Evolutionary conservation across 306 rosid species (phyloP).

Genomic region (Quercus alba): DNA sequence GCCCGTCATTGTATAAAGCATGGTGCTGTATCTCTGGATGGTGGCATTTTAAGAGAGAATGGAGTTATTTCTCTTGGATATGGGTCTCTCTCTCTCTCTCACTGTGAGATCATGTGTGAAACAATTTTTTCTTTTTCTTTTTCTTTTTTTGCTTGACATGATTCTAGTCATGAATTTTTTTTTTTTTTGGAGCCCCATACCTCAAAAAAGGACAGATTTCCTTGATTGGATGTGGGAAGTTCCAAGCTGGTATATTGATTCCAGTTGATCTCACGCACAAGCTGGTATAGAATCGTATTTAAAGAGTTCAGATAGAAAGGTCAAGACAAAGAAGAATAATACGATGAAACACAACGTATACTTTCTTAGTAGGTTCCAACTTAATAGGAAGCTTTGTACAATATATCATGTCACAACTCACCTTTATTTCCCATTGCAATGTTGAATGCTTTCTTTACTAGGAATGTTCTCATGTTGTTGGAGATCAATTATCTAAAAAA

Average conservation of each 20-base stretch:
- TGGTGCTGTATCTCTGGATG: constrained; percentile 71
- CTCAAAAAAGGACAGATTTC: neutral
- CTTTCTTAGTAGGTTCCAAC: neutral
- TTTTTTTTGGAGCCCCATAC: neutral
- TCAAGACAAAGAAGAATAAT: neutral
- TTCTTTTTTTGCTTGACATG: neutral
- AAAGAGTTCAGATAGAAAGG: neutral
- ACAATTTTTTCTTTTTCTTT: too few species aligned
- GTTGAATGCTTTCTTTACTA: neutral
- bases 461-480: neutral
- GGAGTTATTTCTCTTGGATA: constrained; percentile 46
- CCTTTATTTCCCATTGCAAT: neutral
- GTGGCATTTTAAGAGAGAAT: constrained; percentile 49
- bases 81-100: constrained; percentile 30
- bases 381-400: neutral
- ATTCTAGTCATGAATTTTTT: neutral
- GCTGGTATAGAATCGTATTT: neutral
- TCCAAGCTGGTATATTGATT: neutral
- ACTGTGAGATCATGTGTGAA: too few species aligned
- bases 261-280: neutral
- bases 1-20: constrained; percentile 44
- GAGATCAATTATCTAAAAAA: neutral
- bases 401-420: neutral
- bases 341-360: neutral
- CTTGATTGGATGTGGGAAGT: neutral